A percentile compares a stretch with the other conserved stretches of the same genome.
These are phyloP conservation scores for Trametes punicea DNA, from an alignment of 768 basidiomycete species.

Conservation along the genomic window DNA sequence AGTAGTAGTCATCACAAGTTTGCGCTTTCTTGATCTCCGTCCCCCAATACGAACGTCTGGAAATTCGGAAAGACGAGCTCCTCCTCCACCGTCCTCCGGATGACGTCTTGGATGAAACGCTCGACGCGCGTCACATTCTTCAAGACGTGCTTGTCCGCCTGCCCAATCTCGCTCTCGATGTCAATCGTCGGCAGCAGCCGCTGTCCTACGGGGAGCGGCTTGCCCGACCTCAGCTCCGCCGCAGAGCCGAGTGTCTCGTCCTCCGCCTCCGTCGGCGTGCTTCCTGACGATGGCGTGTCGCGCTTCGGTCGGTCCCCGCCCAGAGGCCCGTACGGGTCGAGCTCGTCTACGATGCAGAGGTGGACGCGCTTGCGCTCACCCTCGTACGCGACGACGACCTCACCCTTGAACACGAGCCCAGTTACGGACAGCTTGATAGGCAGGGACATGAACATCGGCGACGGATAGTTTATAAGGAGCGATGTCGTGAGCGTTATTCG, in stretches of 20 bases:
- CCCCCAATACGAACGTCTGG: slow-evolving; percentile 55
- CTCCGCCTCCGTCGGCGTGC: slow-evolving; percentile 59
- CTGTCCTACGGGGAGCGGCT: slow-evolving; percentile 76
- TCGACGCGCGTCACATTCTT: slow-evolving; percentile 96
- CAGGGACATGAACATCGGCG: slow-evolving; percentile 93
- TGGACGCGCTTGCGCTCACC: slow-evolving; percentile 79
- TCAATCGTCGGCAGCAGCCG: slow-evolving; percentile 81
- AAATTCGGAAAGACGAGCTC: slow-evolving; percentile 97
- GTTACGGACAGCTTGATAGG: slow-evolving; percentile 94
- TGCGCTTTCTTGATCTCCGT: slow-evolving; percentile 15
- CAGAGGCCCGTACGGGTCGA: slow-evolving; percentile 75
- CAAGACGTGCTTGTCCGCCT: slow-evolving; percentile 91
- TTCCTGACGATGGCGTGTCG: slow-evolving; percentile 34
- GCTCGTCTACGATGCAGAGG: slow-evolving; percentile 83
- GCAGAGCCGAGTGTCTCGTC: slow-evolving; percentile 43
- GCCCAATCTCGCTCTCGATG: slow-evolving; percentile 97
- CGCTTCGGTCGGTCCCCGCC: slow-evolving; percentile 38
- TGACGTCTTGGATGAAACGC: slow-evolving; percentile 91
- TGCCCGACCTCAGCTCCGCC: slow-evolving; percentile 43
- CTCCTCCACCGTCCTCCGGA: slow-evolving; percentile 92
- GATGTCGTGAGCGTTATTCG: slow-evolving; percentile 89
- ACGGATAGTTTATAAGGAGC: slow-evolving; percentile 95
- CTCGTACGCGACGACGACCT: slow-evolving; percentile 89
- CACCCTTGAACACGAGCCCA: slow-evolving; percentile 81
- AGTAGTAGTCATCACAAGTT: not conserved